Evolutionary conservation across 331 rosid genomes (phyloP).

Genomic region (Quercus lobata): DNA sequence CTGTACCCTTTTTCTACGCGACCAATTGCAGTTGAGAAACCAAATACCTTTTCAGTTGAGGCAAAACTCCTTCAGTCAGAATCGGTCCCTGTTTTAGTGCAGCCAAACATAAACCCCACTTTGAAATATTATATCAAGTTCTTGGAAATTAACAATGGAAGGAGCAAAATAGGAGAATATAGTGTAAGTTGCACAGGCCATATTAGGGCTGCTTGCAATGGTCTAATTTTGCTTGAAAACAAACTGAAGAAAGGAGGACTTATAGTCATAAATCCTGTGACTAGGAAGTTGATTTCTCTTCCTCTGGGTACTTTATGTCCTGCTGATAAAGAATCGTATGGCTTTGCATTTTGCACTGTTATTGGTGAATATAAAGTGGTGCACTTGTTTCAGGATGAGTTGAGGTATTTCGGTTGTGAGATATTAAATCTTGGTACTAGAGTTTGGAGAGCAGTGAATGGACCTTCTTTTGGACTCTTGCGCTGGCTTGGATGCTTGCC

Average conservation of each 20-base stretch:
- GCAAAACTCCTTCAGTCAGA: constrained; percentile 19
- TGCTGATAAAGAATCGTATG: constrained; percentile 34
- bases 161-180: constrained; percentile 29
- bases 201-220: constrained; percentile 45
- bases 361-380: constrained; percentile 38
- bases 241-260: constrained; percentile 39
- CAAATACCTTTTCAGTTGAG: constrained; percentile 36
- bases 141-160: constrained; percentile 28
- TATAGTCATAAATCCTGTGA: constrained; percentile 46
- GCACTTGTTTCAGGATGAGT: constrained; percentile 43
- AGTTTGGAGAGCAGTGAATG: constrained; percentile 42
- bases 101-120: neutral
- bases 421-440: constrained; percentile 22
- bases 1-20: neutral
- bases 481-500: constrained; percentile 32
- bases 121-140: constrained; percentile 21
- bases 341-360: constrained; percentile 20
- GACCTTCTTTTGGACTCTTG: constrained; percentile 40
- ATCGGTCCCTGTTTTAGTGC: constrained; percentile 18
- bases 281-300: constrained; percentile 37
- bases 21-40: constrained; percentile 2
- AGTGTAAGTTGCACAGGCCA: constrained; percentile 30
- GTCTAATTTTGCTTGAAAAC: constrained; percentile 45
- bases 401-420: constrained; percentile 35
- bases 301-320: constrained; percentile 39